Evolutionary conservation across 306 rosid species (phyloP), one percentile per base, ranked within the genome.

Genomic region (Ormosia emarginata): DNA sequence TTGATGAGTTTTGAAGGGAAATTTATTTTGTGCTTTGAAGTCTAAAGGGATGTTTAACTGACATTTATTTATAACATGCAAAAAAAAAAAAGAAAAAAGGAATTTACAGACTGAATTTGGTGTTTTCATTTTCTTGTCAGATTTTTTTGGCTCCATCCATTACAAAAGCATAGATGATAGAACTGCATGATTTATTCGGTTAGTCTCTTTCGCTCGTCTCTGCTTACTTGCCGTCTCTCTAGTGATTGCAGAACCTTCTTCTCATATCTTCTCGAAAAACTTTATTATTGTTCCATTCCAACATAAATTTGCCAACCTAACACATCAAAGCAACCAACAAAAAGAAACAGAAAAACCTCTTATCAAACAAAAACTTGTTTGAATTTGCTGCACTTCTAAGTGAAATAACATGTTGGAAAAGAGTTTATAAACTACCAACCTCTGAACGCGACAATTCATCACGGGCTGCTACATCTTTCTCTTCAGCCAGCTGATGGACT

Each of bases 251-350:
- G 55, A 63, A 78, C 46, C 33, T 50, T 55, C 62, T 71, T 77
- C 71, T 64, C 83, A 56, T 83, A 78, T 63, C 64, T 58, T 83
- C 64, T 71, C 80, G 8, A n/a, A 71, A 64, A 10, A 4, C 55
- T 13, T 53, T 78, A 47, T 34, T 65, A 5, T 12, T 63, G 71
- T 83, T 83, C 86, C 77, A 83, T 57, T 64, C 58, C 30, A 77
- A 52, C 83, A 63, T 62, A 53, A 83, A 83, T 47, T 62, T 71
- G 2, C 59, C 70, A 72, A 56, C 87, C 87, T 79, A 47, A 84
- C 77, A 55, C 40, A 63, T 15, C 5, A 50, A 67, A 77, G 2
- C 39, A 77, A 50, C 65, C 13, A 46, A 62, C 12, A 46, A 46
- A 46, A 46, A 2, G 2, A 50, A 15, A 64, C 1, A 15, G 70